Conservation (phyloP, 75 land plant genomes). For the Pinus albicaulis region DNA sequence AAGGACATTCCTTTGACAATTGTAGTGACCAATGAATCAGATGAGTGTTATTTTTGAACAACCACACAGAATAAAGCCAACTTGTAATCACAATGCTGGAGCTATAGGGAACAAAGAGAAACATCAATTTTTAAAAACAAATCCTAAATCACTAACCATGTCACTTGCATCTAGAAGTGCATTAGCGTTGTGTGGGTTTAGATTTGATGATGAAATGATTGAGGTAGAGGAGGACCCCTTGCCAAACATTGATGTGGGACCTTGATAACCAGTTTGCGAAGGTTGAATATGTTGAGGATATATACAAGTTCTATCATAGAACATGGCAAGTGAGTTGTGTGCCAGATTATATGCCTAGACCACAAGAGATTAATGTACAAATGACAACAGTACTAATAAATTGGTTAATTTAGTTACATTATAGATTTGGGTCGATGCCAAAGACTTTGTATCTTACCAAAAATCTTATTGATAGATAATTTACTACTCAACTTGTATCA, state of each 20-base stretch:
- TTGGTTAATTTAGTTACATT: slow-evolving; percentile 89
- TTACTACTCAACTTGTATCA: no score
- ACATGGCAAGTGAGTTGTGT: slow-evolving; percentile 9
- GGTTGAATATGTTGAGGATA: no score
- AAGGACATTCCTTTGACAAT: background rate
- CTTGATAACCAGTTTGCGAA: no score
- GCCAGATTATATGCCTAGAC: slow-evolving; percentile 62
- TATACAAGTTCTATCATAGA: slow-evolving; percentile 66
- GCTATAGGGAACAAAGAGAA: background rate
- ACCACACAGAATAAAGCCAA: background rate
- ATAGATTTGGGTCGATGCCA: slow-evolving; percentile 74
- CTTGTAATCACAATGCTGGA: background rate
- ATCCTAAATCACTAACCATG: no score
- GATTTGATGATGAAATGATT: no score
- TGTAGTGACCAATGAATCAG: background rate
- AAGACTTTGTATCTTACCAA: slow-evolving; percentile 79
- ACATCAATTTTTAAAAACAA: no score
- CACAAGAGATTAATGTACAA: slow-evolving; percentile 52
- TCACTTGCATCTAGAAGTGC: no score
- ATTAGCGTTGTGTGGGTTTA: no score
- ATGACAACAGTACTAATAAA: slow-evolving; percentile 78
- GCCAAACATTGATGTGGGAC: no score
- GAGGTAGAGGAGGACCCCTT: no score
- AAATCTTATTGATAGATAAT: slow-evolving; percentile 64
- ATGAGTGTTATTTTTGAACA: slow-evolving; percentile 5